Evolutionary conservation across 495 filamentous ascomycete species (phyloP).

Genomic region (Penicillium salamii): DNA sequence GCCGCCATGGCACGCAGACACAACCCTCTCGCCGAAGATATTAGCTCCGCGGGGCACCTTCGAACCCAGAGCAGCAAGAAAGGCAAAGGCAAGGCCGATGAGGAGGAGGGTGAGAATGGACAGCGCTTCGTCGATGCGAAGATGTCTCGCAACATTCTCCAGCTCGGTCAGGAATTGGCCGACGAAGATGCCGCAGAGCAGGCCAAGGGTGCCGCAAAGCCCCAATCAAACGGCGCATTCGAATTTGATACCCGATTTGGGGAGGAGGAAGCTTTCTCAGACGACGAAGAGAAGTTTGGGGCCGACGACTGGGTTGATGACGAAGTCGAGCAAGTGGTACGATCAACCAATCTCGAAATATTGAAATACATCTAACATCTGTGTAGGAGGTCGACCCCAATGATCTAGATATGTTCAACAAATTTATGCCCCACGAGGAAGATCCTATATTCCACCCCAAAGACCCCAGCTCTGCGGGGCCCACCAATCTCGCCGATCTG

Average conservation of each 20-base stretch:
- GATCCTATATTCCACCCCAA: constrained; percentile 50
- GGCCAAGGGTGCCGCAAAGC: constrained; percentile 18
- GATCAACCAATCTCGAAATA: constrained; percentile 1
- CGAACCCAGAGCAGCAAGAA: constrained; percentile 51
- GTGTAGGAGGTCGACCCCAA: constrained; percentile 77
- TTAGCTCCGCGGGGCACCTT: constrained; percentile 61
- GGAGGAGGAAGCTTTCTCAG: constrained; percentile 48
- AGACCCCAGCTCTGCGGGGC: constrained; percentile 41
- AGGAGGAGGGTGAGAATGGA: constrained; percentile 59
- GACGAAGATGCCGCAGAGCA: constrained; percentile 67
- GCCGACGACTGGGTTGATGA: constrained; percentile 58
- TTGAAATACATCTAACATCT: constrained; percentile 9
- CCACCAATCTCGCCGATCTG: constrained; percentile 84
- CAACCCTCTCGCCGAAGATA: constrained; percentile 71
- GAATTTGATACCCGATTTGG: constrained; percentile 60
- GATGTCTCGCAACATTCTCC: constrained; percentile 80
- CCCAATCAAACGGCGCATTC: constrained; percentile 58
- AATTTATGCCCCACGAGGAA: constrained; percentile 68
- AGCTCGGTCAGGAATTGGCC: constrained; percentile 77
- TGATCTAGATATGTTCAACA: constrained; percentile 86
- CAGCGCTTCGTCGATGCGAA: constrained; percentile 79
- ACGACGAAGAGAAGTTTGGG: constrained; percentile 56
- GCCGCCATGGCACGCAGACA: constrained; percentile 51
- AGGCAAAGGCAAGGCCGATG: constrained; percentile 54
- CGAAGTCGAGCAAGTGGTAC: constrained; percentile 73